Percentiles rank a stretch among this genome's conserved stretches.
phyloP scores from a whole-genome alignment of 2,329 filamentous ascomycete genomes.

The Pezicula rhizophila region DNA sequence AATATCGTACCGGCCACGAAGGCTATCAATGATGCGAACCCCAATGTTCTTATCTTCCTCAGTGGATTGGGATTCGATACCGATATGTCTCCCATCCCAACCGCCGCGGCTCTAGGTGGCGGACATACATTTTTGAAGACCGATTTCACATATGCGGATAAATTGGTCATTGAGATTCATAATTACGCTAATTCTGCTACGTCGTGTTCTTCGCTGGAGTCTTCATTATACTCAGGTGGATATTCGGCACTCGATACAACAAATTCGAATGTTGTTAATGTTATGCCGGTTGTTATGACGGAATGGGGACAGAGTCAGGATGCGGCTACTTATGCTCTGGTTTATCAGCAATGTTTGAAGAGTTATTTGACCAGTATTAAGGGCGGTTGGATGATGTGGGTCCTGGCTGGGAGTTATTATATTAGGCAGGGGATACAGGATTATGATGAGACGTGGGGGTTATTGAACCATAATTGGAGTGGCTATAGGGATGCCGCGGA shows the following conservation, averaged over 20 bases:
- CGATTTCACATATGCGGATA: slow-evolving; percentile 34
- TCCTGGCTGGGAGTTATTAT: slow-evolving; percentile 53
- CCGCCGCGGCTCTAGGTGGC: slow-evolving; percentile 28
- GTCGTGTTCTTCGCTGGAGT: slow-evolving; percentile 30
- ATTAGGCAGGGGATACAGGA: slow-evolving; percentile 46
- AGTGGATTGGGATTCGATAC: slow-evolving; percentile 42
- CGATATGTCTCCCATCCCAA: slow-evolving; percentile 30
- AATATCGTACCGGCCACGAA: slow-evolving; percentile 36
- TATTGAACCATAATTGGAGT: slow-evolving; percentile 26
- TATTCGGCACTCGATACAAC: slow-evolving; percentile 34
- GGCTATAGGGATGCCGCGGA: background rate
- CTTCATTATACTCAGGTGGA: slow-evolving; percentile 31
- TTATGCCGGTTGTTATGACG: slow-evolving; percentile 34
- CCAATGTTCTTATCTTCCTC: slow-evolving; percentile 39
- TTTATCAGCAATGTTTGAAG: slow-evolving; percentile 48
- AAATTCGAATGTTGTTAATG: slow-evolving; percentile 27
- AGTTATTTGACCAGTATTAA: slow-evolving; percentile 41
- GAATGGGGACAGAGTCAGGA: slow-evolving; percentile 45
- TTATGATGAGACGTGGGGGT: slow-evolving; percentile 51
- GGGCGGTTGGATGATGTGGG: slow-evolving; percentile 54
- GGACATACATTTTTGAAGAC: slow-evolving; percentile 31
- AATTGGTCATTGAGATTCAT: slow-evolving; percentile 42
- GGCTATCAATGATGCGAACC: slow-evolving; percentile 35
- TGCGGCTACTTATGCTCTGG: slow-evolving; percentile 36
- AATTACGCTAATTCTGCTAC: slow-evolving; percentile 37